phyloP scores from a whole-genome alignment of 345 rosid species.

The thale cress (Arabidopsis thaliana) region TAIR10.1 NC_003074.8:17194001-17194500 shows the following conservation, averaged over 20 bases:
- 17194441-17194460: constrained; percentile 9
- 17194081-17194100: constrained; percentile 19
- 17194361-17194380: not conserved
- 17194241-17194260: not conserved
- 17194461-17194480: constrained; percentile 6
- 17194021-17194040: constrained; percentile 26
- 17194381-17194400: not conserved
- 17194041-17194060: constrained; percentile 37
- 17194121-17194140: constrained; percentile 51
- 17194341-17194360: not conserved
- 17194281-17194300: not conserved
- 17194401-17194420: not conserved
- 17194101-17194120: constrained; percentile 32
- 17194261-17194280: not conserved
- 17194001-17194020: constrained; percentile 16
- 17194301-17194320: not conserved
- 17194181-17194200: constrained; percentile 54
- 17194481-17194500: constrained; percentile 6
- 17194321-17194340: not conserved
- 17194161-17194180: constrained; percentile 64
- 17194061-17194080: constrained; percentile 11
- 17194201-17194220: not conserved
- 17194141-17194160: constrained; percentile 63
- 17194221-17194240: constrained; percentile 19
- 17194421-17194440: constrained; percentile 12